Evolutionary conservation across 768 basidiomycete genomes (phyloP), one percentile per base, ranked within the genome.

Genomic region (Leccinum variicolor): DNA sequence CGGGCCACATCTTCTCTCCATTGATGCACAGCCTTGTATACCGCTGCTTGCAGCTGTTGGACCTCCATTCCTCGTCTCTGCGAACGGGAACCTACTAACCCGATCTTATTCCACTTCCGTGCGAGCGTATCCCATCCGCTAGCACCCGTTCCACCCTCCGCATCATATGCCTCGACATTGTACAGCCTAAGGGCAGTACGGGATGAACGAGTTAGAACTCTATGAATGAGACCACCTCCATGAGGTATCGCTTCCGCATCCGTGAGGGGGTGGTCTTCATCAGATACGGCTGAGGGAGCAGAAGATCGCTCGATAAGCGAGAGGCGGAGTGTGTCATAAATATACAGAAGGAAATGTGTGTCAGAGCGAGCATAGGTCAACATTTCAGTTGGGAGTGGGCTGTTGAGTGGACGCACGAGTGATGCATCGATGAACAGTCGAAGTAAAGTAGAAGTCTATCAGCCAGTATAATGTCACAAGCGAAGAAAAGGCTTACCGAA

Each of bases 321-420:
- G 67, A 91, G 89, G 13, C 94, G 89, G 6, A 98, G 83, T 63
- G 86, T 84, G 74, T 98, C 94, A 72, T 94, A 98, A 66, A 98
- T 86, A 74, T 84, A 92, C 28, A 99, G 77, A 2, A 99, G 82
- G 75, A 90, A 98, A 72, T 98, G 97, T 0, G 96, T 99, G 71
- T 99, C 97, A 2, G 93, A 92, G 28, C 94, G 88, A 2, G 97
- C 97, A 69, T 98, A 99, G 53, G 82, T 76, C 19, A 93, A 74
- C 94, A 99, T 97, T 63, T 92, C 94, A 52, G 82, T 73, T 0
- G 94, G 89, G 4, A 98, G 75, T 0, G 96, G 96, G 55, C 86
- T 84, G 50, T 29, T 19, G 15, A 17, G 36, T 19, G 11, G 13
- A 49, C 41, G 28, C 14, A 34, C 15, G 19, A 34, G 19, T 17